phyloP scores from a whole-genome alignment of 257 asterid genomes.

The Ophiorrhiza pumila region DNA sequence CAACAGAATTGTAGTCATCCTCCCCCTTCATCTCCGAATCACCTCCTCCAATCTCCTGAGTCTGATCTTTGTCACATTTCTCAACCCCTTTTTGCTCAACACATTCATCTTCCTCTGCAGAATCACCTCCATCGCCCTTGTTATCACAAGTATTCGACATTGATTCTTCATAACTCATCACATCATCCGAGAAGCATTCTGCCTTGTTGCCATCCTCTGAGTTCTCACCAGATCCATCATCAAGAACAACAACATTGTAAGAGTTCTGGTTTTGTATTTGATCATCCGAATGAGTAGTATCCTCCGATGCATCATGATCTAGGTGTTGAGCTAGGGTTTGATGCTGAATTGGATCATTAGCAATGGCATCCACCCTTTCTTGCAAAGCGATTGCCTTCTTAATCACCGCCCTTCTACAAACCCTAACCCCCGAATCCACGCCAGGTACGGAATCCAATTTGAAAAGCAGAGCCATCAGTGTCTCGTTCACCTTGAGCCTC shows the following conservation, averaged over 20 bases:
- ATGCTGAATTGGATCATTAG: neutral
- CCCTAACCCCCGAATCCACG: conserved; percentile 57
- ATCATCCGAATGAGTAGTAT: too few relatives aligned
- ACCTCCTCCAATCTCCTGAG: conserved; percentile 27
- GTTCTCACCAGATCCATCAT: too few relatives aligned
- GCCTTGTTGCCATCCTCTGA: too few relatives aligned
- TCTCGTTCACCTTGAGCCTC: conserved; percentile 61
- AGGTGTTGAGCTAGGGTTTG: too few relatives aligned
- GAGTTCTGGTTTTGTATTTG: too few relatives aligned
- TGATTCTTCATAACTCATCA: neutral
- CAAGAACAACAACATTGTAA: too few relatives aligned
- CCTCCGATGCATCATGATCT: too few relatives aligned
- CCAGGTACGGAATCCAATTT: conserved; percentile 67
- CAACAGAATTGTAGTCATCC: neutral
- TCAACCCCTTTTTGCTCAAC: neutral
- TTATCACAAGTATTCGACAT: neutral
- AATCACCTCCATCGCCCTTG: neutral
- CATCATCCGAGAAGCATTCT: neutral
- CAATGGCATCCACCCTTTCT: conserved; percentile 57
- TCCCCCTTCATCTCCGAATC: conserved; percentile 22
- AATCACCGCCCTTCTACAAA: conserved; percentile 62
- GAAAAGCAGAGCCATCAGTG: conserved; percentile 63
- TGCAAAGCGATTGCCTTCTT: conserved; percentile 65
- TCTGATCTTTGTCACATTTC: neutral
- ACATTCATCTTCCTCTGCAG: neutral